Evolutionary conservation across 345 rosid genomes (phyloP).

Genomic region (Arabidopsis suecica): DNA sequence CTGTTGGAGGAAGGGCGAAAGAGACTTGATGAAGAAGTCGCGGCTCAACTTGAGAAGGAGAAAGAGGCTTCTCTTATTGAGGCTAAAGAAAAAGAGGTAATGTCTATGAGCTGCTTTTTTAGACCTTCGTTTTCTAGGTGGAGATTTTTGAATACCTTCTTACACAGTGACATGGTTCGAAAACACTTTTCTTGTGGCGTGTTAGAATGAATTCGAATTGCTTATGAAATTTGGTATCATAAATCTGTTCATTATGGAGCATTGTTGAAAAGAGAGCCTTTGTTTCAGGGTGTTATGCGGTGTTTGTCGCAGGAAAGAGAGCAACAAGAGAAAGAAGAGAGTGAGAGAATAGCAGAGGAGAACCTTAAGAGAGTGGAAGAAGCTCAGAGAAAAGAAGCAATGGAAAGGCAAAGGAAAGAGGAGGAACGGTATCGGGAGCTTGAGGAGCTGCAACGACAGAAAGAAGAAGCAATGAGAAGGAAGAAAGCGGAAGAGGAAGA

Average conservation of each 20-base stretch:
- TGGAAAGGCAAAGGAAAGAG: constrained; percentile 83
- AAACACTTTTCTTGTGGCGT: neutral
- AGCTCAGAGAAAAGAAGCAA: constrained; percentile 81
- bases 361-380: constrained; percentile 78
- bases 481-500: constrained; percentile 94
- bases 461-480: constrained; percentile 82
- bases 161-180: constrained; percentile 2
- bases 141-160: constrained; percentile 2
- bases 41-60: constrained; percentile 80
- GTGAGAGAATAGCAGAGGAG: constrained; percentile 81
- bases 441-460: constrained; percentile 80
- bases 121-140: constrained; percentile 14
- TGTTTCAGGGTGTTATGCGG: constrained; percentile 43
- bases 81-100: constrained; percentile 84
- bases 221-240: neutral
- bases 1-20: constrained; percentile 80
- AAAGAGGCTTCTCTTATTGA: constrained; percentile 70
- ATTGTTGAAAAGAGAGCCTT: constrained; percentile 8
- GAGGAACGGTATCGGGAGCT: constrained; percentile 84
- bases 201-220: constrained; percentile 2
- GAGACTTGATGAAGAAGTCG: constrained; percentile 74
- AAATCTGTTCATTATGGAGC: constrained; percentile 24
- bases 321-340: constrained; percentile 70
- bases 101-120: constrained; percentile 1
- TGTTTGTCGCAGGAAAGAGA: constrained; percentile 68